phyloP scores from a whole-genome alignment of 1,284 basidiomycete genomes.

The Xerocomus amazonicus region DNA sequence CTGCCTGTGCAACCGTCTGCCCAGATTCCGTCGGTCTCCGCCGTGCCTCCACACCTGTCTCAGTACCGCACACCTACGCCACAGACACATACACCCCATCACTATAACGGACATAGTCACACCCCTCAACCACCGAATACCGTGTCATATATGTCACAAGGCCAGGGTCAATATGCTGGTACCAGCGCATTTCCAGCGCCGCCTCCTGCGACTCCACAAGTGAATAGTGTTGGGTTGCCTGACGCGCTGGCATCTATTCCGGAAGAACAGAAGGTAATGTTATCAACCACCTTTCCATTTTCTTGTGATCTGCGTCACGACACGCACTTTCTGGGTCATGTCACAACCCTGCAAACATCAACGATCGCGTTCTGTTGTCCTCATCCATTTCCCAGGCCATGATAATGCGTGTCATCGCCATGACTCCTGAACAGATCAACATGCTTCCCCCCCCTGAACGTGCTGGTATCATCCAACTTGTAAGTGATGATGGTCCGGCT shows the following conservation, averaged over 20 bases:
- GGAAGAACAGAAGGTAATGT: constrained; percentile 62
- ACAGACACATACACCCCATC: constrained; percentile 30
- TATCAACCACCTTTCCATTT: constrained; percentile 7
- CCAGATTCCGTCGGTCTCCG: constrained; percentile 29
- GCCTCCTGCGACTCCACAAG: constrained; percentile 16
- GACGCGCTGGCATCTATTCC: constrained; percentile 57
- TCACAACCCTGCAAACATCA: not conserved
- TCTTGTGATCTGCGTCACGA: constrained; percentile 3
- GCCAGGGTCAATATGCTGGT: constrained; percentile 21
- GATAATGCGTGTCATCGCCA: constrained; percentile 62
- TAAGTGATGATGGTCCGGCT: constrained; percentile 41
- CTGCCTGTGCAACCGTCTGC: constrained; percentile 25
- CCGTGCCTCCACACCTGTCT: constrained; percentile 46
- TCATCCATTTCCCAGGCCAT: constrained; percentile 45
- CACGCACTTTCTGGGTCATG: not conserved
- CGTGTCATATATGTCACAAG: constrained; percentile 18
- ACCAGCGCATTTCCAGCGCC: constrained; percentile 23
- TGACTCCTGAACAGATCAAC: constrained; percentile 69
- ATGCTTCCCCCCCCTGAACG: constrained; percentile 57
- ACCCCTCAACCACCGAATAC: constrained; percentile 28
- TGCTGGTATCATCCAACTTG: constrained; percentile 64
- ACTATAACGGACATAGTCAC: constrained; percentile 29
- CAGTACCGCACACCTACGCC: constrained; percentile 46
- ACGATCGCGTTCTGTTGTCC: constrained; percentile 7
- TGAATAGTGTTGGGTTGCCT: constrained; percentile 34